Base-by-base conservation (phyloP, 345 rosid genomes). In the Dovyalis caffra region DNA sequence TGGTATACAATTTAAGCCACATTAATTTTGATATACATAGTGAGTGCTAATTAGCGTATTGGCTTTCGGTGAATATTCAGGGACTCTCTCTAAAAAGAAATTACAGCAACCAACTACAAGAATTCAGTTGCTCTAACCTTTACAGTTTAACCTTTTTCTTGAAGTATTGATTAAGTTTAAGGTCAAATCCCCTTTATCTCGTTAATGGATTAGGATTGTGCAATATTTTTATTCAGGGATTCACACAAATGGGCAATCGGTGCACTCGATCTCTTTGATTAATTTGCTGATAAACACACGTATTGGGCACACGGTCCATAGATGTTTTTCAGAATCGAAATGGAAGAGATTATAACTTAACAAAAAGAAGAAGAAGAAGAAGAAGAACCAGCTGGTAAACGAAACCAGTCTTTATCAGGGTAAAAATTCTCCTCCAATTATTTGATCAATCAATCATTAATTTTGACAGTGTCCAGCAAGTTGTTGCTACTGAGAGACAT, bases 401-500 rank as follows among this genome's bases (percentile, higher is more conserved):
- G 57, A 51, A 21, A 51, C 57, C 57, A 2, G 11, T 51, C 57
- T 21, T 21, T 21, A 51, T 21, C 57, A 7, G 1, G 57, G 20
- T 21, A 51, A 51, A 51, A 51, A 21, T 7, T 51, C 11, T 7
- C 10, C 57, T 6, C 25, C 23, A 43, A 4, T 3, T 14, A 43
- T 43, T 12, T 40, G 47, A 51, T 21, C 57, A 18, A 21, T 51
- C 21, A 21, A 51, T 6, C 57, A 21, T 51, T 51, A 51, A 51
- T 51, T 6, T 51, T 6, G 57, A 21, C 25, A 21, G 57, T 21
- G 57, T 21, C 57, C 57, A 20, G 57, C 57, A 21, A 1, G 57
- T 20, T 20, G 57, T 0, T 51, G 23, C 61, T 9, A 34, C 38
- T 10, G 4, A 23, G 37, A 72, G 79, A 80, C 85, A 82, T 28